Conservation (phyloP, 768 basidiomycete species). For the Panus rudis region DNA sequence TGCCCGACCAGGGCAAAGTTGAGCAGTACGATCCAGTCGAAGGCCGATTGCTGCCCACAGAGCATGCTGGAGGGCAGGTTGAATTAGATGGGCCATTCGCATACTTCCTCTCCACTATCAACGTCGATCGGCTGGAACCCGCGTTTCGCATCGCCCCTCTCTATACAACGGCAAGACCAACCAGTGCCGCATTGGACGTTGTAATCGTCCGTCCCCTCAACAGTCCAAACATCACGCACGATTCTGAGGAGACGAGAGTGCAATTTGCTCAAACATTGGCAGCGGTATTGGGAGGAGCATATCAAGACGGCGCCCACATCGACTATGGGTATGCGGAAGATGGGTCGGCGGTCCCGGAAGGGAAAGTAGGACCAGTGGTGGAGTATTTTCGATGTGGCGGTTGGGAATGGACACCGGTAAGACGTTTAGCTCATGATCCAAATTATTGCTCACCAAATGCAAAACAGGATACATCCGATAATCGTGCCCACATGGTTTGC, state of each 20-base stretch:
- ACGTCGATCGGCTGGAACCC: constrained; percentile 83
- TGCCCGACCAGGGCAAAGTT: constrained; percentile 32
- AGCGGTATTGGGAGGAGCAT: constrained; percentile 59
- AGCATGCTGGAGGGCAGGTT: constrained; percentile 18
- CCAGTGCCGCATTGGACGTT: constrained; percentile 75
- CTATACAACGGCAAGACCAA: constrained; percentile 31
- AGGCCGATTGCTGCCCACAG: not conserved
- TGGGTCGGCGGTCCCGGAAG: constrained; percentile 31
- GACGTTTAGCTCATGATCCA: constrained; percentile 20
- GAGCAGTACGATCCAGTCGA: constrained; percentile 52
- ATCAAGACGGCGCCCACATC: constrained; percentile 69
- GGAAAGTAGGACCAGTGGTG: constrained; percentile 51
- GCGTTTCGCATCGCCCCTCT: constrained; percentile 70
- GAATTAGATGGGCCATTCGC: constrained; percentile 70
- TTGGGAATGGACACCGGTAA: constrained; percentile 85
- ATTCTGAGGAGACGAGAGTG: constrained; percentile 36
- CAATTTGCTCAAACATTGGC: constrained; percentile 48
- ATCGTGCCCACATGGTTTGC: constrained; percentile 65
- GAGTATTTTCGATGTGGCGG: constrained; percentile 75
- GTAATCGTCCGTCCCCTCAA: constrained; percentile 68
- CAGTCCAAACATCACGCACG: constrained; percentile 39
- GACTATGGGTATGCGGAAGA: constrained; percentile 45
- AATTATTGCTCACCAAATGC: too few relatives aligned
- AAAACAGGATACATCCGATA: constrained; percentile 51
- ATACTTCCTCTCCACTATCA: constrained; percentile 79